Conservation (phyloP, 164 flowering plant genomes). For the Vitis riparia region DNA sequence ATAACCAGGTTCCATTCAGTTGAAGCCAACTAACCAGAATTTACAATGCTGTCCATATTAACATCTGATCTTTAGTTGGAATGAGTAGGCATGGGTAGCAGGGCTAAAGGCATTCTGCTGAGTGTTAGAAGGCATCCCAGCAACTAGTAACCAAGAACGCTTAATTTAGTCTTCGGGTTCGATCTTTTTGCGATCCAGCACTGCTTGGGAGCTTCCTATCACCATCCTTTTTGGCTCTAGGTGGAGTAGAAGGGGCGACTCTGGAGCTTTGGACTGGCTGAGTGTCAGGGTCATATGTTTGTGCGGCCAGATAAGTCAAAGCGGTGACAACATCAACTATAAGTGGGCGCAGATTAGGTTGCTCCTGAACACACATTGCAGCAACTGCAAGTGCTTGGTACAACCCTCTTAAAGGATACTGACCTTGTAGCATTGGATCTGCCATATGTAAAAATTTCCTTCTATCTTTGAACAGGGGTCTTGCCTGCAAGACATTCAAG, state of each 20-base stretch:
- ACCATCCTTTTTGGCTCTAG: constrained; percentile 17
- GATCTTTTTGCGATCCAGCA: constrained; percentile 11
- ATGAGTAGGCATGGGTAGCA: neutral
- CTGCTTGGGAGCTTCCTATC: constrained; percentile 13
- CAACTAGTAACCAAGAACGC: neutral
- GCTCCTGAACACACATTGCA: constrained; percentile 49
- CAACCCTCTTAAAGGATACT: constrained; percentile 36
- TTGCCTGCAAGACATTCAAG: constrained; percentile 27
- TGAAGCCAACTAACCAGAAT: neutral
- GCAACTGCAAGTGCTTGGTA: constrained; percentile 50
- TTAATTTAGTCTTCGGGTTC: constrained; percentile 4
- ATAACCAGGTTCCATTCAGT: neutral
- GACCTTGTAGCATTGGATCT: constrained; percentile 42
- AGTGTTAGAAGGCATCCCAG: neutral
- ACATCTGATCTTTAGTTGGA: no score
- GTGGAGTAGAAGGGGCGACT: constrained; percentile 24
- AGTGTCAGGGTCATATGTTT: constrained; percentile 27
- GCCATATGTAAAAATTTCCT: constrained; percentile 34
- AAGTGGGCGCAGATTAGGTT: constrained; percentile 37
- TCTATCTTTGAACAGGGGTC: constrained; percentile 43
- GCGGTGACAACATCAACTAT: constrained; percentile 44
- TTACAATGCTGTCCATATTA: neutral
- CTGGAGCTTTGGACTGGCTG: constrained; percentile 13
- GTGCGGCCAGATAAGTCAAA: constrained; percentile 34
- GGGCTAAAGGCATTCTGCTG: neutral